A percentile compares a stretch with the other conserved stretches of the same genome.
phyloP scores from a whole-genome alignment of 2,329 filamentous ascomycete genomes.

The Calonectria naviculata region DNA sequence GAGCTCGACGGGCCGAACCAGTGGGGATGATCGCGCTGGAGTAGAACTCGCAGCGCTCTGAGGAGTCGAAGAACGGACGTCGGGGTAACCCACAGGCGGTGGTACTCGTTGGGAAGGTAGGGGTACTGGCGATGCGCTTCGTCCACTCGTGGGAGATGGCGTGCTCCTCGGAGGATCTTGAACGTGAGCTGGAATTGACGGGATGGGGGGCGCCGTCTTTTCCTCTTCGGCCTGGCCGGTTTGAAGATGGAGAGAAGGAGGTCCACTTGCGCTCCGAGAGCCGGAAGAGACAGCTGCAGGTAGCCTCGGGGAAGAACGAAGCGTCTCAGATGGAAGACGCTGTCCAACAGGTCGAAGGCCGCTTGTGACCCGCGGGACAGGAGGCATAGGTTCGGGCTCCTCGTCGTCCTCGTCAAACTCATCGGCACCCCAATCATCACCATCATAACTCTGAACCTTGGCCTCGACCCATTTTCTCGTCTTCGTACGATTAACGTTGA shows the following conservation, averaged over 20 bases:
- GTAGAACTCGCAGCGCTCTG: conserved; percentile 35
- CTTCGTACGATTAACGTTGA: conserved; percentile 89
- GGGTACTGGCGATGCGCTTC: conserved; percentile 33
- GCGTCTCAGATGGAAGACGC: conserved; percentile 43
- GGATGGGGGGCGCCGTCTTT: neutral
- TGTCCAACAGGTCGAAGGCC: conserved; percentile 43
- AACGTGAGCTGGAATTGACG: conserved; percentile 11
- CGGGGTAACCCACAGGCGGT: conserved; percentile 19
- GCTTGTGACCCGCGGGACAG: conserved; percentile 41
- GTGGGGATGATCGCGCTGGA: conserved; percentile 63
- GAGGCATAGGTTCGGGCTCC: conserved; percentile 55
- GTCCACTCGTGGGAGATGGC: conserved; percentile 27
- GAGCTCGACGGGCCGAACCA: conserved; percentile 81
- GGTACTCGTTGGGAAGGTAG: conserved; percentile 18
- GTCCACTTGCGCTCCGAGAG: conserved; percentile 37
- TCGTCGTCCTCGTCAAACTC: conserved; percentile 71
- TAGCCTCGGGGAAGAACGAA: conserved; percentile 36
- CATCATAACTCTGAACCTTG: conserved; percentile 87
- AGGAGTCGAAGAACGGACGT: conserved; percentile 38
- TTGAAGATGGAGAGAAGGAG: conserved; percentile 41
- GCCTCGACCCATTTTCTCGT: conserved; percentile 97
- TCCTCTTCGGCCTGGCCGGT: conserved; percentile 30
- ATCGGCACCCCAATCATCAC: conserved; percentile 90
- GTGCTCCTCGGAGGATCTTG: conserved; percentile 26
- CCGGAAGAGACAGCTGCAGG: conserved; percentile 38